Percentiles rank a stretch among this genome's conserved stretches.
Conservation (phyloP, 345 rosid species). For the thale cress (Arabidopsis thaliana) region TAIR10.1 NC_003075.7:16171501-16172000, state of each 20-base stretch:
- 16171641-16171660: not conserved
- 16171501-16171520: constrained; percentile 1
- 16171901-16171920: constrained; percentile 95
- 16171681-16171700: not conserved
- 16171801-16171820: not conserved
- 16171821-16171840: constrained; percentile 24
- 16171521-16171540: not conserved
- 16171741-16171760: constrained; percentile 14
- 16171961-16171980: constrained; percentile 92
- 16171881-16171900: constrained; percentile 82
- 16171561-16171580: not conserved
- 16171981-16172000: constrained; percentile 86
- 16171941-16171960: constrained; percentile 95
- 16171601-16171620: no score
- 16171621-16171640: not conserved
- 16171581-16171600: not conserved
- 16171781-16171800: constrained; percentile 24
- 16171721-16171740: not conserved
- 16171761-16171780: constrained; percentile 9
- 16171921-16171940: constrained; percentile 93
- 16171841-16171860: constrained; percentile 64
- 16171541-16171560: not conserved
- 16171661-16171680: not conserved
- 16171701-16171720: not conserved
- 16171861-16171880: constrained; percentile 93